Conservation (phyloP, 495 filamentous ascomycete species). For the Hypoxylon trugodes region DNA sequence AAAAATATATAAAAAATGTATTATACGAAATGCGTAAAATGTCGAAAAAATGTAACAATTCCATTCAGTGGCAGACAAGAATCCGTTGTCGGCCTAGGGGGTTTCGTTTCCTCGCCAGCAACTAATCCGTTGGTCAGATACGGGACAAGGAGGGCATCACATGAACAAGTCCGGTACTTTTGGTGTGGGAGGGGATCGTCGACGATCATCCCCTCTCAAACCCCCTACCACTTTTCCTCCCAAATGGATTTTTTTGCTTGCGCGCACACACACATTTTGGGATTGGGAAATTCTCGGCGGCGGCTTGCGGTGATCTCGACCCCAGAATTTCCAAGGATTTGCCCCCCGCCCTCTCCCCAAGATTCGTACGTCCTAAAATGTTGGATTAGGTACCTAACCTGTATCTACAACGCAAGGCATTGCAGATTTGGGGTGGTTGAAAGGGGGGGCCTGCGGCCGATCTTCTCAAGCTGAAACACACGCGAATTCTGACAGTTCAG, state of each 20-base stretch:
- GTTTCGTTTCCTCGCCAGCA: not conserved
- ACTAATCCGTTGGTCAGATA: slow-evolving; percentile 2
- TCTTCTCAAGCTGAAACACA: slow-evolving; percentile 36
- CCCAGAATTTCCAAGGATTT: slow-evolving; percentile 29
- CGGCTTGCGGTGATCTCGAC: slow-evolving; percentile 26
- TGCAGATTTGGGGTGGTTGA: slow-evolving; percentile 12
- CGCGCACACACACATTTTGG: slow-evolving; percentile 13
- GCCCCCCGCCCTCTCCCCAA: slow-evolving; percentile 22
- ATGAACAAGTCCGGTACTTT: slow-evolving; percentile 26
- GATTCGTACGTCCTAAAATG: slow-evolving; percentile 18
- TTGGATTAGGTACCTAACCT: slow-evolving; percentile 24
- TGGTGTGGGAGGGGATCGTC: slow-evolving; percentile 23
- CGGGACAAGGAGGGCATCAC: slow-evolving; percentile 11
- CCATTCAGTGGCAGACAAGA: not conserved
- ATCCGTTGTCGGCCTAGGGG: slow-evolving; percentile 20
- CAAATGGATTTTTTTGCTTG: too few relatives aligned
- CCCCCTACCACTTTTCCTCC: too few relatives aligned
- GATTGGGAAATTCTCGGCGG: too few relatives aligned
- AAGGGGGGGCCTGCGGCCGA: slow-evolving; percentile 18
- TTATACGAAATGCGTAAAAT: not conserved
- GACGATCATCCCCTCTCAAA: slow-evolving; percentile 27
- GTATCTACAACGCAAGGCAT: slow-evolving; percentile 30
- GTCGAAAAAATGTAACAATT: not conserved
- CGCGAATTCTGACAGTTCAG: slow-evolving; percentile 25
- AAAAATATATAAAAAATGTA: not conserved